Percentiles rank a stretch among this genome's conserved stretches.
Evolutionary conservation across 352 stramenopile species (phyloP).

Genomic region (Globisporangium alternatum): DNA sequence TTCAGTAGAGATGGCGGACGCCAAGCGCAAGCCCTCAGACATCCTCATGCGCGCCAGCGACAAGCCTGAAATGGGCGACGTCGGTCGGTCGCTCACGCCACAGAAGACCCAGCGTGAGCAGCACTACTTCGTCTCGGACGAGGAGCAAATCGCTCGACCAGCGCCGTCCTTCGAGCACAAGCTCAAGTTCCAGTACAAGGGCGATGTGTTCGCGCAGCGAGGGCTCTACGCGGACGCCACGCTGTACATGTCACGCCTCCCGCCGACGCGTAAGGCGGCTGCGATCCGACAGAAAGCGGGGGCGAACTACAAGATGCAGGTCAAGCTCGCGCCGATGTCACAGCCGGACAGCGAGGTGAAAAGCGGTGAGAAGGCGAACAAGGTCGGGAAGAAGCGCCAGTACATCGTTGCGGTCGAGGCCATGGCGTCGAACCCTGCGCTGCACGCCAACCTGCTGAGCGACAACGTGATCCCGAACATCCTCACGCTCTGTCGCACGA

Average conservation of each 20-base stretch:
- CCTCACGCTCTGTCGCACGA: constrained; percentile 55
- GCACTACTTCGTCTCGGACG: constrained; percentile 28
- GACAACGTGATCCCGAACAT: constrained; percentile 69
- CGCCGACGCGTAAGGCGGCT: constrained; percentile 40
- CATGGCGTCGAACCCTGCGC: constrained; percentile 55
- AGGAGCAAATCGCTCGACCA: constrained; percentile 7
- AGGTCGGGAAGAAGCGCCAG: constrained; percentile 51
- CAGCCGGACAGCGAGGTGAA: constrained; percentile 16
- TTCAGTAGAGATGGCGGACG: not conserved
- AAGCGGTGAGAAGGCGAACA: constrained; percentile 25
- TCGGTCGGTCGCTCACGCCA: not conserved
- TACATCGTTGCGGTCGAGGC: constrained; percentile 60
- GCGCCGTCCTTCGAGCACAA: constrained; percentile 33
- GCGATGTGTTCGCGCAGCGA: constrained; percentile 72
- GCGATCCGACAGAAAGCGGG: constrained; percentile 28
- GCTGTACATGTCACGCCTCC: constrained; percentile 72
- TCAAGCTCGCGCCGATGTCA: constrained; percentile 51
- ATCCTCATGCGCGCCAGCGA: constrained; percentile 5
- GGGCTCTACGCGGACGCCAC: constrained; percentile 62
- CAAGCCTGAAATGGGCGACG: not conserved
- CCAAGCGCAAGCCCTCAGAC: constrained; percentile 10
- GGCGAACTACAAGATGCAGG: constrained; percentile 36
- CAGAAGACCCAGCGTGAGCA: constrained; percentile 10
- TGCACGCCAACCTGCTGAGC: constrained; percentile 45
- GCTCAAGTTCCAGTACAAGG: constrained; percentile 62